Conservation (phyloP, 2,329 filamentous ascomycete genomes). For the Metarhizium anisopliae region DNA sequence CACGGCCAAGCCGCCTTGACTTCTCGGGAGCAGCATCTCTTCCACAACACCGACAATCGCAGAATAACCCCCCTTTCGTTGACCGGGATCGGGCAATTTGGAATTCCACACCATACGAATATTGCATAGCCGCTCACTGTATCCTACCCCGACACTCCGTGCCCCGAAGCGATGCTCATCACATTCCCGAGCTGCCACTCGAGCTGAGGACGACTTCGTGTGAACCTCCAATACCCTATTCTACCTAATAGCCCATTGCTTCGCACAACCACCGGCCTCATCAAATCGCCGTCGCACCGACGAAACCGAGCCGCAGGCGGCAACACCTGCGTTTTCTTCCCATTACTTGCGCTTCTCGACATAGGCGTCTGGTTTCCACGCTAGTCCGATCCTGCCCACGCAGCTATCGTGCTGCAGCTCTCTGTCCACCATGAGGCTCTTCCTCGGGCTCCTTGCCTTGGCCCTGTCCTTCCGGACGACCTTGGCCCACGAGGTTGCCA, state of each 20-base stretch:
- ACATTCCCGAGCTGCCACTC: not conserved
- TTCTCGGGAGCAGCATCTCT: not conserved
- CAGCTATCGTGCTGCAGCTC: slow-evolving; percentile 3
- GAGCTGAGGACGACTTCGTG: not conserved
- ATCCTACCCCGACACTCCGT: not conserved
- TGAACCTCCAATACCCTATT: not conserved
- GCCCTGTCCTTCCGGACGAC: slow-evolving; percentile 45
- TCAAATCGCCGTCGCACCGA: not conserved
- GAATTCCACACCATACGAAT: no score
- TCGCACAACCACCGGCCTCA: not conserved
- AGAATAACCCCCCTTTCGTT: not conserved
- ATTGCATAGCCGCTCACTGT: no score
- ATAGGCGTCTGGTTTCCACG: not conserved
- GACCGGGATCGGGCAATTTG: not conserved
- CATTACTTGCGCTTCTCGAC: not conserved
- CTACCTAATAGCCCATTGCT: not conserved
- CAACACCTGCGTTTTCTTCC: not conserved
- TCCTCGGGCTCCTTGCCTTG: slow-evolving; percentile 41
- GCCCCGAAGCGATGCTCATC: not conserved
- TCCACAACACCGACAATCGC: not conserved
- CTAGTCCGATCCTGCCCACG: not conserved
- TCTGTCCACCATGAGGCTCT: slow-evolving; percentile 42
- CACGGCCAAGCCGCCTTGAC: not conserved
- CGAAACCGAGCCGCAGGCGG: not conserved
- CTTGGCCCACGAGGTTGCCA: slow-evolving; percentile 46